Conservation (phyloP, 345 rosid species). For the Eucalyptus shirleyi region DNA sequence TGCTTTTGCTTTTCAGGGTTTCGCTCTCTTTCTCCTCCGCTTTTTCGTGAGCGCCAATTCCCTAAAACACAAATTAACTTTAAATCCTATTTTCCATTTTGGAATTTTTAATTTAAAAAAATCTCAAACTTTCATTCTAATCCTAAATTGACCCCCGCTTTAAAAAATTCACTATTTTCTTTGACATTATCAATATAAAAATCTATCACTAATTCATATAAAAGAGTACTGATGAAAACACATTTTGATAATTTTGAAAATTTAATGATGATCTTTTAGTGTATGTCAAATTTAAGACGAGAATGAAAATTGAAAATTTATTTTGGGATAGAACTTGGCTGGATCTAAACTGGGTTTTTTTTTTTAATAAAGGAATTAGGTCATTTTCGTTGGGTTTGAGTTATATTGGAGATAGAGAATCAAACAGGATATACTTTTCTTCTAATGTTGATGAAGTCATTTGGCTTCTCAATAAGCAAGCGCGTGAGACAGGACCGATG, state of each 20-base stretch:
- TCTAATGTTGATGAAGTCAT: not conserved
- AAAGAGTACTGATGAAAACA: not conserved
- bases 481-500: not conserved
- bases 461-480: not conserved
- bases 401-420: not conserved
- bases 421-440: not conserved
- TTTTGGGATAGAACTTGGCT: not conserved
- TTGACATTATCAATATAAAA: not conserved
- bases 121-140: not conserved
- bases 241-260: not conserved
- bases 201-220: rapidly evolving
- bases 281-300: not conserved
- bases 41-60: not conserved
- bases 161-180: not conserved
- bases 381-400: not conserved
- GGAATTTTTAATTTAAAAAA: not conserved
- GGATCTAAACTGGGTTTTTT: not conserved
- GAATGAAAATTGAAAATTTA: rapidly evolving
- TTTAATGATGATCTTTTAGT: not conserved
- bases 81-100: not conserved
- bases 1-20: not conserved
- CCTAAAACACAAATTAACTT: not conserved
- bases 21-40: not conserved
- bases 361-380: not conserved
- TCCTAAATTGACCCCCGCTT: not conserved